These are phyloP conservation scores for Talaromyces marneffei DNA, from an alignment of 2,329 filamentous ascomycete species.

Conservation along the genomic window DNA sequence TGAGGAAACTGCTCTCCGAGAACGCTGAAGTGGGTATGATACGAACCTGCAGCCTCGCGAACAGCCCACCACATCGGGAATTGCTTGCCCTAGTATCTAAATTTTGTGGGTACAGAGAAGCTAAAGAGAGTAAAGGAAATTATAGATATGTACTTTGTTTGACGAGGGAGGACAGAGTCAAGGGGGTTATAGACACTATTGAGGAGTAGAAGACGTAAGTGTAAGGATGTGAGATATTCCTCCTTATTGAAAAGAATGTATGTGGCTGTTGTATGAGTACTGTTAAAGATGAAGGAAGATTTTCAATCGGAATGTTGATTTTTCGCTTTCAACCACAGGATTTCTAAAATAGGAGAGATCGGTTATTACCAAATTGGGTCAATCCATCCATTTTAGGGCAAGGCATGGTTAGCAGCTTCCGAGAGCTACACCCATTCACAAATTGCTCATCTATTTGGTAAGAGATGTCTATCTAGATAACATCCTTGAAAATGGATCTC, in stretches of 20 bases:
- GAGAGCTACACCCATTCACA: not conserved
- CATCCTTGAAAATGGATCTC: not conserved
- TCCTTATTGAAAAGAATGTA: not conserved
- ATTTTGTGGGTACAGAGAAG: not conserved
- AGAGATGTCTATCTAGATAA: too few species aligned
- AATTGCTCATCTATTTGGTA: too few species aligned
- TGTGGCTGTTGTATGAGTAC: too few species aligned
- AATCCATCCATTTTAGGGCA: not conserved
- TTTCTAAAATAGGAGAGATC: not conserved
- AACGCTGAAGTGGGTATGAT: not conserved
- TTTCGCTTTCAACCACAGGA: not conserved
- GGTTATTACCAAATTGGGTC: not conserved
- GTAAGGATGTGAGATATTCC: not conserved
- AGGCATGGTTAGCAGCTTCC: not conserved
- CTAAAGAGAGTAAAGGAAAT: too few species aligned
- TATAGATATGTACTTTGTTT: not conserved
- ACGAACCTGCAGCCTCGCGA: not conserved
- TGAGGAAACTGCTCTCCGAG: not conserved
- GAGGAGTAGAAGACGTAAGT: too few species aligned
- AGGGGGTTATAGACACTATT: not conserved
- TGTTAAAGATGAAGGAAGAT: too few species aligned
- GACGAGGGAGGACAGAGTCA: not conserved
- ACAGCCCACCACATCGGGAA: not conserved
- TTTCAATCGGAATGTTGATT: too few species aligned
- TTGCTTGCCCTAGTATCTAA: not conserved